Evolutionary conservation across 1,284 basidiomycete genomes (phyloP).

Genomic region (Violaceomyces palustris): DNA sequence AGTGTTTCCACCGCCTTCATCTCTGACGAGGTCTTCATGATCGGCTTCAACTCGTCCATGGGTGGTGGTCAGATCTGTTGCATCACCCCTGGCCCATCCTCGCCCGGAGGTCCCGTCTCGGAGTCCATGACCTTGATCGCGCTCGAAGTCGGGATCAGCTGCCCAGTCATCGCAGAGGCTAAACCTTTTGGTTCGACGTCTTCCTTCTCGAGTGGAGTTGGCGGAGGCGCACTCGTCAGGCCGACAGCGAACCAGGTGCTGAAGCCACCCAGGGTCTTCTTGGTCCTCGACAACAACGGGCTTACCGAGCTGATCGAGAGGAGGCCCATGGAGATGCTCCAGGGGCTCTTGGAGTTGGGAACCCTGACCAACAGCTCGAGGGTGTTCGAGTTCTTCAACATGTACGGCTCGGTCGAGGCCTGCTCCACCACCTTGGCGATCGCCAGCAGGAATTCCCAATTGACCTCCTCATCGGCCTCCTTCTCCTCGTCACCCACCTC

Average conservation of each 20-base stretch:
- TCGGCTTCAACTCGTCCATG: slow-evolving; percentile 34
- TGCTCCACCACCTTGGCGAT: slow-evolving; percentile 82
- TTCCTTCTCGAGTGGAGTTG: too few species aligned
- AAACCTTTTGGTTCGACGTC: slow-evolving; percentile 2
- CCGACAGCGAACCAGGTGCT: slow-evolving; percentile 76
- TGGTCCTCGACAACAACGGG: slow-evolving; percentile 79
- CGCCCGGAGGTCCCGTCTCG: slow-evolving; percentile 8
- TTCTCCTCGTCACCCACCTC: too few species aligned
- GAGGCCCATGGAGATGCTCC: slow-evolving; percentile 74
- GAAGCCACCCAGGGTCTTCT: slow-evolving; percentile 68
- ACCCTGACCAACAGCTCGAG: slow-evolving; percentile 32
- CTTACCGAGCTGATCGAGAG: slow-evolving; percentile 77
- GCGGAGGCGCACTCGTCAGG: slow-evolving; percentile 58
- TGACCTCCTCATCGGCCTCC: slow-evolving; percentile 9
- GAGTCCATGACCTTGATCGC: slow-evolving; percentile 32
- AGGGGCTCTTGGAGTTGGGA: slow-evolving; percentile 54
- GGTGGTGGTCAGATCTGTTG: slow-evolving; percentile 24
- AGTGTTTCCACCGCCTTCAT: slow-evolving; percentile 27
- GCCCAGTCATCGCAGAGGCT: slow-evolving; percentile 38
- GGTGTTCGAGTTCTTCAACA: slow-evolving; percentile 47
- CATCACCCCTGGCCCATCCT: slow-evolving; percentile 22
- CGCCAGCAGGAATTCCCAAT: slow-evolving; percentile 55
- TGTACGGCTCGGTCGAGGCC: slow-evolving; percentile 58
- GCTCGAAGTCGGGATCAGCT: slow-evolving; percentile 28
- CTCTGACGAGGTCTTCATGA: slow-evolving; percentile 28